phyloP scores from a whole-genome alignment of 2,329 filamentous ascomycete species.

The Magnaporthiopsis poae region DNA sequence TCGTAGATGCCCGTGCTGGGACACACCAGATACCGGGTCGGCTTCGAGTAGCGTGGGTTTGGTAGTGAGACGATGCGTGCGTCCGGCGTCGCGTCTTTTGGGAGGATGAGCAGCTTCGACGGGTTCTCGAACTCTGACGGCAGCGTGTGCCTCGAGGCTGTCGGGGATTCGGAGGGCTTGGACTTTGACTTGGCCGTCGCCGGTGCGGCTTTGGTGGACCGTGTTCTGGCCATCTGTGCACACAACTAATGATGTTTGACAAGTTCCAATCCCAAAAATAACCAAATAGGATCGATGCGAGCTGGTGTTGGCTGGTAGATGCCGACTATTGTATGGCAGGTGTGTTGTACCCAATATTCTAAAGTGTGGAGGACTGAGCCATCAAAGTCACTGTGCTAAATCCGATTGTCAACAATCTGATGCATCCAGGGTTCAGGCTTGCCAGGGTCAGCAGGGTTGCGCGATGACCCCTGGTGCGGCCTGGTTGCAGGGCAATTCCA shows the following conservation, averaged over 20 bases:
- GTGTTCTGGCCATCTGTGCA: conserved; percentile 25
- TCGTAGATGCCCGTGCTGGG: conserved; percentile 55
- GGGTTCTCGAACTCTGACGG: conserved; percentile 31
- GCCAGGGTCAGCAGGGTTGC: not conserved
- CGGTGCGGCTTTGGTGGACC: conserved; percentile 29
- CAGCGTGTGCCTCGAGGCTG: conserved; percentile 32
- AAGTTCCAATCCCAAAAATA: not conserved
- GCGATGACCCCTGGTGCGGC: not conserved
- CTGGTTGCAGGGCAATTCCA: not conserved
- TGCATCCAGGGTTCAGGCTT: not conserved
- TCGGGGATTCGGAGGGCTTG: conserved; percentile 12
- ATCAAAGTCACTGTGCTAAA: not conserved
- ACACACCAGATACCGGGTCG: conserved; percentile 53
- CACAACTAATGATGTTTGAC: not conserved
- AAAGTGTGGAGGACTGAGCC: not conserved
- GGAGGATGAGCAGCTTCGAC: conserved; percentile 51
- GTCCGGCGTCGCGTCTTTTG: conserved; percentile 40
- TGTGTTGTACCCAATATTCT: not conserved
- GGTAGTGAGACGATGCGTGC: conserved; percentile 51
- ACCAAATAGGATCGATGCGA: not conserved
- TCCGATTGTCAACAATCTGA: not conserved
- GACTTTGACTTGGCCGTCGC: conserved; percentile 14
- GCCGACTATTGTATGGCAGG: not conserved
- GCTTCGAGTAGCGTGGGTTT: conserved; percentile 45
- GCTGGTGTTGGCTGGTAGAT: not conserved